These are phyloP conservation scores for Phytophthora megakarya DNA, from an alignment of 352 stramenopile genomes.

Conservation along the genomic window DNA sequence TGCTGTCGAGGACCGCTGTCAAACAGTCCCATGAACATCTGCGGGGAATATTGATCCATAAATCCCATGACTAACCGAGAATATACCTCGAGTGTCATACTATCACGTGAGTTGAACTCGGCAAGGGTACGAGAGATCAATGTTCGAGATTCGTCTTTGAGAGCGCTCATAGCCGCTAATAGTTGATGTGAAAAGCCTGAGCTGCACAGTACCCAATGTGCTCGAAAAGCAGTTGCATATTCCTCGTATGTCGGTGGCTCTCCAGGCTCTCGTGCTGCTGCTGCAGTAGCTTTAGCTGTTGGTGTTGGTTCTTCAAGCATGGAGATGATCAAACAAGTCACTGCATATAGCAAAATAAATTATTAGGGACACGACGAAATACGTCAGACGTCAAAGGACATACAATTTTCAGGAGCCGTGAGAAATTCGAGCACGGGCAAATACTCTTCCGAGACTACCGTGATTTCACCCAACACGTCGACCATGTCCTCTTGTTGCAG, in stretches of 20 bases:
- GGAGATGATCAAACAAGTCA: constrained; percentile 50
- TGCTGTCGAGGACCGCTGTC: constrained; percentile 34
- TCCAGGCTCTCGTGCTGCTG: constrained; percentile 34
- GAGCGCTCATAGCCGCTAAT: constrained; percentile 57
- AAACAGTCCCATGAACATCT: constrained; percentile 57
- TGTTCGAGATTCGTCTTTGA: constrained; percentile 34
- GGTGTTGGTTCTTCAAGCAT: constrained; percentile 50
- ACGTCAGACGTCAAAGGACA: too few relatives aligned
- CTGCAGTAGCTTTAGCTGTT: constrained; percentile 26
- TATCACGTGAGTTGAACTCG: constrained; percentile 55
- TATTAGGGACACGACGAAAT: too few relatives aligned
- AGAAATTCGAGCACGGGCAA: constrained; percentile 64
- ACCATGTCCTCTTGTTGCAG: constrained; percentile 57
- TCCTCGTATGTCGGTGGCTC: constrained; percentile 61
- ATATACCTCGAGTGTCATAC: constrained; percentile 71
- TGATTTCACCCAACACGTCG: constrained; percentile 52
- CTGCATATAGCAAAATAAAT: constrained; percentile 30
- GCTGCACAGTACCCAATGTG: constrained; percentile 66
- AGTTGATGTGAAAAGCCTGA: constrained; percentile 68
- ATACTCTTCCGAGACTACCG: constrained; percentile 59
- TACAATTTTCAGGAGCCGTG: constrained; percentile 66
- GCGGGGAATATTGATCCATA: constrained; percentile 75
- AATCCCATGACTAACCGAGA: constrained; percentile 60
- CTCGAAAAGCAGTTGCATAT: constrained; percentile 63
- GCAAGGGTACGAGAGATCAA: constrained; percentile 44